Conservation (phyloP, 2,329 filamentous ascomycete species). For the Parafenestella ontariensis region DNA sequence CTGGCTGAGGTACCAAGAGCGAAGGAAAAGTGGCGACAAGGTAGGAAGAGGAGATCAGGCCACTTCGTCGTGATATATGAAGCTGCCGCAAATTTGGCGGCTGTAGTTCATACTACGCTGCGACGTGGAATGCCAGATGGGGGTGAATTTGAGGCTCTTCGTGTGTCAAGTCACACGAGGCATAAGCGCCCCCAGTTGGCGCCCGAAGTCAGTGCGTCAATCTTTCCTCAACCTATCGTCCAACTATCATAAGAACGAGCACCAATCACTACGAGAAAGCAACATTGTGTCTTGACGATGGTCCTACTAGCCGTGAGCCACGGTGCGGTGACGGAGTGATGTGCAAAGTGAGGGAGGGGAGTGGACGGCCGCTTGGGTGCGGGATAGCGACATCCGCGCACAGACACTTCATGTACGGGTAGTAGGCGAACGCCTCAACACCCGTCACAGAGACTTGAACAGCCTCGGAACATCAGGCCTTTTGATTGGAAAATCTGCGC, state of each 20-base stretch:
- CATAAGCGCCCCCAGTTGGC: constrained; percentile 32
- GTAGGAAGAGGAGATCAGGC: constrained; percentile 37
- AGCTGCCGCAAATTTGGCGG: constrained; percentile 22
- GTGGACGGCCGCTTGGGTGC: constrained; percentile 8
- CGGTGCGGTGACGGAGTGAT: constrained; percentile 9
- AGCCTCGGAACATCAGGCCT: background rate
- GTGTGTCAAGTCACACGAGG: constrained; percentile 34
- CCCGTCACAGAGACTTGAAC: background rate
- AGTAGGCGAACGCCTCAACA: constrained; percentile 8
- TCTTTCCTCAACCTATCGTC: constrained; percentile 1
- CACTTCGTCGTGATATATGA: constrained; percentile 41
- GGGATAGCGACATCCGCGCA: constrained; percentile 21
- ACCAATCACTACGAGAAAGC: constrained; percentile 15
- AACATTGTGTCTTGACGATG: constrained; percentile 5
- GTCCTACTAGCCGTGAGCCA: constrained; percentile 1
- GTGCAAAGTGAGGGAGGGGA: constrained; percentile 2
- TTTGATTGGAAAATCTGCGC: background rate
- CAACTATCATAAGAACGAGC: constrained; percentile 1
- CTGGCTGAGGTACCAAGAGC: constrained; percentile 31
- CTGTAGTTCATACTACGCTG: constrained; percentile 36
- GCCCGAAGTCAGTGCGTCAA: constrained; percentile 5
- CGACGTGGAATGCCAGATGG: constrained; percentile 39
- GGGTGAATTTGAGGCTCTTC: constrained; percentile 31
- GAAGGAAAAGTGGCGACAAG: constrained; percentile 26
- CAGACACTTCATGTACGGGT: constrained; percentile 12